Base-by-base conservation (phyloP, 208 protist species). In the Tetramitus jugosus region DNA sequence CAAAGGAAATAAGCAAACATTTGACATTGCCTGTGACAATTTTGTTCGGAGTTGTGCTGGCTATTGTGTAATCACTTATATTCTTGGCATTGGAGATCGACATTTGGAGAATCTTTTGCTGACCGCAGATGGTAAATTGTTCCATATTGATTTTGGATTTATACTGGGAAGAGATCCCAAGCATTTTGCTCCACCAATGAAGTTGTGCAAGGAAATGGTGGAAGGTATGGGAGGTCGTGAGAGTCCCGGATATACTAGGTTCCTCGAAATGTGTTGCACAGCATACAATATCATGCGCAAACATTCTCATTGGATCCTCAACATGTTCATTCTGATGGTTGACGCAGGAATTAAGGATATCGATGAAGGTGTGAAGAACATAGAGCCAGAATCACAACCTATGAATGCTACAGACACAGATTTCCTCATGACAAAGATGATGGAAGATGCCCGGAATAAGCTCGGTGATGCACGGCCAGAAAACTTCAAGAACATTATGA, bases 111-210 rank as follows among this genome's bases (percentile, higher is more conserved):
- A 98, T 87, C 91, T 98, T 43, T 84, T 98, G 43, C 45, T 98
- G 0, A 86, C 86, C 8, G 82, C 85, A n/a, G 89, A 94, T 74
- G 96, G 96, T 33, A 84, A 92, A 43, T 82, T 98, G 46, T 90
- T 99, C 75, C 96, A 99, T 82, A 96, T 99, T 83, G 96, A 99
- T 86, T 98, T 98, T 86, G 95, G 96, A 14, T 98, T 91, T 83
- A 96, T 98, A 74, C 79, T 99, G 23, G 96, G 96, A 46, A 79
- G 84, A 56, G 96, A 98, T 84, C 95, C 96, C 14, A 98, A 98
- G 81, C 94, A 93, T 3, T 97, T 96, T 62, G 82, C 89, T 29
- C 88, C 88, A 46, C 90, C 89, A 52, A 91, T 94, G 82, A 92
- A 91, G 72, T 60, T 92, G 17, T 71, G 52, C 40, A 43, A 20